Percentiles rank a stretch among this genome's conserved stretches.
phyloP scores from a whole-genome alignment of 1,284 basidiomycete species.

The Thelephora terrestris region DNA sequence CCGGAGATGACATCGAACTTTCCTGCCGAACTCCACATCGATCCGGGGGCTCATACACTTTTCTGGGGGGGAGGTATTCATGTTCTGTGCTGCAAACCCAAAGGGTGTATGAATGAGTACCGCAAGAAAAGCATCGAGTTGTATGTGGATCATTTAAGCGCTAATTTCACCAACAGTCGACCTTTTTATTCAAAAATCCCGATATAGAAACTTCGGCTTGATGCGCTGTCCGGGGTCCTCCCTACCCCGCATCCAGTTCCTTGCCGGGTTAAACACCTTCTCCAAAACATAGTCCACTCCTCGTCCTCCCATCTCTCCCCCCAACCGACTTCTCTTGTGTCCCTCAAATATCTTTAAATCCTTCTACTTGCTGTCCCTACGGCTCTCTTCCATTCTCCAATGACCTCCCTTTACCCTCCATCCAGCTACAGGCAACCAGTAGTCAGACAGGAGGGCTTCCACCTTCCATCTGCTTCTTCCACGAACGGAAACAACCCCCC shows the following conservation, averaged over 20 bases:
- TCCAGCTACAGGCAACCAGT: slow-evolving; percentile 31
- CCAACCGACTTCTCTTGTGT: slow-evolving; percentile 1
- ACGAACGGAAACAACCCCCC: slow-evolving; percentile 20
- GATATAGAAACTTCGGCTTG: not conserved
- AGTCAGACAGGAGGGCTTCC: slow-evolving; percentile 53
- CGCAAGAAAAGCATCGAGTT: no score
- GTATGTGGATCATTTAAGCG: no score
- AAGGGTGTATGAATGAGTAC: no score
- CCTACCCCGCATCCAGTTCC: slow-evolving; percentile 3
- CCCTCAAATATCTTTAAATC: not conserved
- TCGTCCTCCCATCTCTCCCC: slow-evolving; percentile 3
- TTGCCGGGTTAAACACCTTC: not conserved
- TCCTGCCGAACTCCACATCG: no score
- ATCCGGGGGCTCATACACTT: no score
- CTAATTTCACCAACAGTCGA: no score
- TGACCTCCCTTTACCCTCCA: slow-evolving; percentile 18
- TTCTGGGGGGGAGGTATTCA: no score
- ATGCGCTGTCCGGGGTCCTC: slow-evolving; percentile 1
- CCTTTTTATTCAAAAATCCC: no score
- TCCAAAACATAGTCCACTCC: not conserved
- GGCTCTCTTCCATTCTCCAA: not conserved
- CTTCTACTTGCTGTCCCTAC: not conserved
- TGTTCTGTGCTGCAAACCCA: no score
- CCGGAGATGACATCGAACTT: no score
- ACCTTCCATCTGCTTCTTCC: slow-evolving; percentile 38